Percentiles rank a stretch among this genome's conserved stretches.
phyloP scores from a whole-genome alignment of 306 rosid genomes.

The Quercus agrifolia region DNA sequence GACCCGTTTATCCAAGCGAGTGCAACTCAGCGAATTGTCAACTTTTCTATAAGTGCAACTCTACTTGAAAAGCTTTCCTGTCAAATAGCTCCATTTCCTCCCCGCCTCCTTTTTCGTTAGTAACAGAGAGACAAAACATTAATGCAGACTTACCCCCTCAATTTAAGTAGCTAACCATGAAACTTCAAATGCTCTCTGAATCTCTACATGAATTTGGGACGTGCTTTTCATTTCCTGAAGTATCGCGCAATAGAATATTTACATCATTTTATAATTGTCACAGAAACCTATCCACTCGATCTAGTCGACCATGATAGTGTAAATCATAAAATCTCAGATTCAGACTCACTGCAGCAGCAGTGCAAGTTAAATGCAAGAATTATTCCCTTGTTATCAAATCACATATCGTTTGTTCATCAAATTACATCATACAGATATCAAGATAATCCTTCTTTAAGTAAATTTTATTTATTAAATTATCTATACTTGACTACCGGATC shows the following conservation, averaged over 20 bases:
- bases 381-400: not conserved
- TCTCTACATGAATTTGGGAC: too few relatives aligned
- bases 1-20: too few relatives aligned
- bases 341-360: not conserved
- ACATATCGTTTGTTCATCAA: not conserved
- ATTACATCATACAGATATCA: not conserved
- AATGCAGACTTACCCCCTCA: too few relatives aligned
- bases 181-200: too few relatives aligned
- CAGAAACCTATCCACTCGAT: not conserved
- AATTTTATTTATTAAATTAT: constrained; percentile 1
- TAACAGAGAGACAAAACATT: too few relatives aligned
- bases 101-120: too few relatives aligned
- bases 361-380: not conserved
- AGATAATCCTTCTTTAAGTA: not conserved
- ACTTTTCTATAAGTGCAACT: too few relatives aligned
- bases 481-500: constrained; percentile 32
- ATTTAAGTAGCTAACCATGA: too few relatives aligned
- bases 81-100: too few relatives aligned
- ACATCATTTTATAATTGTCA: not conserved
- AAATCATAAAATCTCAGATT: not conserved
- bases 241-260: not conserved
- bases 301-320: not conserved
- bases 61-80: too few relatives aligned
- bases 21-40: too few relatives aligned
- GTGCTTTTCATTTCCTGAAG: not conserved